Evolutionary conservation across 768 basidiomycete species (phyloP).

Genomic region (Pulveroboletus sp.): DNA sequence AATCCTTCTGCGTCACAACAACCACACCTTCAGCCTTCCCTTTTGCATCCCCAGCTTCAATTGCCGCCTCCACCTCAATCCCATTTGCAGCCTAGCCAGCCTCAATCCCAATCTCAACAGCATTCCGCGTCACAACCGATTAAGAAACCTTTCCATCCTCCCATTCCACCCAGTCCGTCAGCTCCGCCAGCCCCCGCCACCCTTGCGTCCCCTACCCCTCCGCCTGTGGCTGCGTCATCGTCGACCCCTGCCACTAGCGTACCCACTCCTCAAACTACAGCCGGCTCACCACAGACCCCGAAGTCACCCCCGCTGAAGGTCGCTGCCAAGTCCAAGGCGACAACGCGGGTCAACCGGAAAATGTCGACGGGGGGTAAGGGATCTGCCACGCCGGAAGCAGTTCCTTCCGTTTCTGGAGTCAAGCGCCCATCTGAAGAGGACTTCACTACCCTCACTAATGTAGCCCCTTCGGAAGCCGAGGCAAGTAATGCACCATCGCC

Average conservation of each 20-base stretch:
- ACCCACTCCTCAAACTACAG: slow-evolving; percentile 35
- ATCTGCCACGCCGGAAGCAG: slow-evolving; percentile 34
- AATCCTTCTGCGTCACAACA: slow-evolving; percentile 22
- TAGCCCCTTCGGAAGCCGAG: slow-evolving; percentile 31
- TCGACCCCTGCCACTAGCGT: slow-evolving; percentile 50
- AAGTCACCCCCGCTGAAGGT: slow-evolving; percentile 67
- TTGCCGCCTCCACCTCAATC: slow-evolving; percentile 1
- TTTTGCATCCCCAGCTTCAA: slow-evolving; percentile 8
- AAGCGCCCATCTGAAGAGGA: slow-evolving; percentile 36
- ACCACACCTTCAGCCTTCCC: slow-evolving; percentile 3
- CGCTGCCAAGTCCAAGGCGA: slow-evolving; percentile 40
- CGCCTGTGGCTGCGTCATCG: slow-evolving; percentile 38
- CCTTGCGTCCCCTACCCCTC: slow-evolving; percentile 38
- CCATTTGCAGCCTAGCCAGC: slow-evolving; percentile 7
- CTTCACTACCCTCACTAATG: slow-evolving; percentile 20
- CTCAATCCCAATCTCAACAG: slow-evolving; percentile 7
- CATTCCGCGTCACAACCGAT: slow-evolving; percentile 2
- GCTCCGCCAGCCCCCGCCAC: slow-evolving; percentile 8
- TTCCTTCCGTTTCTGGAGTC: slow-evolving; percentile 28
- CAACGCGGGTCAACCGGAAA: slow-evolving; percentile 26
- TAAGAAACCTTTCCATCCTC: slow-evolving; percentile 15
- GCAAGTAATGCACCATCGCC: slow-evolving; percentile 56
- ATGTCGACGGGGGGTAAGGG: slow-evolving; percentile 30
- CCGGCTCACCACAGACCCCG: slow-evolving; percentile 59
- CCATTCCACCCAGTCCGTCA: slow-evolving; percentile 24